Conservation (phyloP, 2,329 filamentous ascomycete species). For the Zymoseptoria crescenta region DNA sequence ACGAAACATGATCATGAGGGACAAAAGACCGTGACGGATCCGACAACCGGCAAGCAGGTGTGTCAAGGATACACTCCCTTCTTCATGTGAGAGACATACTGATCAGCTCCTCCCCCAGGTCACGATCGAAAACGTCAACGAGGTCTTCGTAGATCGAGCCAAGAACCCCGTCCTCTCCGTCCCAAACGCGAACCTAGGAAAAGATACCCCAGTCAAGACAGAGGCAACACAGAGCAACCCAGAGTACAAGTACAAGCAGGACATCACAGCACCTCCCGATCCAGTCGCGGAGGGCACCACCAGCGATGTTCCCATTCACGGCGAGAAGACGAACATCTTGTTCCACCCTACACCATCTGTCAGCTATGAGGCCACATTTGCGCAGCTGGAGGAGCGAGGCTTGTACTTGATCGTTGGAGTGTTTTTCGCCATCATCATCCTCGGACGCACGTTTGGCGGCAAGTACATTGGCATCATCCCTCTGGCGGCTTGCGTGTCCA, state of each 20-base stretch:
- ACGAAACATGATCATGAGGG: slow-evolving; percentile 38
- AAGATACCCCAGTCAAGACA: slow-evolving; percentile 63
- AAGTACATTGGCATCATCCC: slow-evolving; percentile 69
- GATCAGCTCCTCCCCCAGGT: slow-evolving; percentile 48
- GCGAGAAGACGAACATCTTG: slow-evolving; percentile 91
- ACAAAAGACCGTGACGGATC: slow-evolving; percentile 66
- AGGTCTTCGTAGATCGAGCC: slow-evolving; percentile 60
- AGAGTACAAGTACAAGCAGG: slow-evolving; percentile 78
- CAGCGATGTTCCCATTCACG: slow-evolving; percentile 88
- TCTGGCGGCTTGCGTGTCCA: slow-evolving; percentile 61
- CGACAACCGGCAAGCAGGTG: slow-evolving; percentile 62
- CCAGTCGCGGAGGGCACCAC: slow-evolving; percentile 74
- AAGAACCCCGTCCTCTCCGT: slow-evolving; percentile 72
- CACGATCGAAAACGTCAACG: slow-evolving; percentile 72
- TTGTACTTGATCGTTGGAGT: slow-evolving; percentile 62
- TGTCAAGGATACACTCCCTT: background rate
- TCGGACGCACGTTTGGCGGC: slow-evolving; percentile 74
- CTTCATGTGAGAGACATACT: background rate
- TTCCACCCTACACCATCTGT: slow-evolving; percentile 91
- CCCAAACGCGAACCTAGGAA: slow-evolving; percentile 81
- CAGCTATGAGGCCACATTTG: slow-evolving; percentile 84
- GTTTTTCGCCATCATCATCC: slow-evolving; percentile 63
- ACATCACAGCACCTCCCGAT: slow-evolving; percentile 83
- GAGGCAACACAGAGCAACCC: slow-evolving; percentile 62
- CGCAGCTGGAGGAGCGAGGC: slow-evolving; percentile 65